Percentiles rank a stretch among this genome's conserved stretches.
phyloP scores from a whole-genome alignment of 495 filamentous ascomycete genomes.

The Podospora anserina region DNA sequence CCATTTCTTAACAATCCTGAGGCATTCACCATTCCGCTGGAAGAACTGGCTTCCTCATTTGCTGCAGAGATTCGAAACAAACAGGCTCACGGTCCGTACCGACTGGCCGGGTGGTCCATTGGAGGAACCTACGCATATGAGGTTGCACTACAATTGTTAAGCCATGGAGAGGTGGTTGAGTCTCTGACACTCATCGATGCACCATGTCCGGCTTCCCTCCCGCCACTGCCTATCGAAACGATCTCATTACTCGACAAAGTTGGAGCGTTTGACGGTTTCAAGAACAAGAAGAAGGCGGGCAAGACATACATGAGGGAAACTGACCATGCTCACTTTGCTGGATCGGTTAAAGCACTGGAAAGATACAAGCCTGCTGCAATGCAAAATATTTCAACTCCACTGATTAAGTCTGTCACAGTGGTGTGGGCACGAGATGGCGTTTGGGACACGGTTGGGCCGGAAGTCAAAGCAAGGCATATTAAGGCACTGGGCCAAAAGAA shows the following conservation, averaged over 20 bases:
- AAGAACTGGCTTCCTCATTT: constrained; percentile 38
- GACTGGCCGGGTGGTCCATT: constrained; percentile 68
- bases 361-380: constrained; percentile 51
- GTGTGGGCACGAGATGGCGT: constrained; percentile 21
- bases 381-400: neutral
- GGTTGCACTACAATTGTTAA: constrained; percentile 57
- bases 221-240: constrained; percentile 59
- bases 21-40: constrained; percentile 37
- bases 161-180: constrained; percentile 56
- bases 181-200: constrained; percentile 70
- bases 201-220: constrained; percentile 63
- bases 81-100: constrained; percentile 57
- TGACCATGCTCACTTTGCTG: constrained; percentile 67
- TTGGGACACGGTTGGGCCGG: constrained; percentile 23
- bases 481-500: constrained; percentile 6
- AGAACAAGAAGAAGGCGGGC: constrained; percentile 25
- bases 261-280: constrained; percentile 36
- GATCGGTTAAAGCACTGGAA: constrained; percentile 62
- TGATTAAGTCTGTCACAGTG: constrained; percentile 10
- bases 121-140: constrained; percentile 76
- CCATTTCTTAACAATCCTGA: constrained; percentile 46
- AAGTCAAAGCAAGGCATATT: neutral
- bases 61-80: constrained; percentile 48
- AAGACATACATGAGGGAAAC: constrained; percentile 46
- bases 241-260: constrained; percentile 64